These are phyloP conservation scores for Amylostereum areolatum DNA, from an alignment of 1,284 basidiomycete species.

Conservation along the genomic window DNA sequence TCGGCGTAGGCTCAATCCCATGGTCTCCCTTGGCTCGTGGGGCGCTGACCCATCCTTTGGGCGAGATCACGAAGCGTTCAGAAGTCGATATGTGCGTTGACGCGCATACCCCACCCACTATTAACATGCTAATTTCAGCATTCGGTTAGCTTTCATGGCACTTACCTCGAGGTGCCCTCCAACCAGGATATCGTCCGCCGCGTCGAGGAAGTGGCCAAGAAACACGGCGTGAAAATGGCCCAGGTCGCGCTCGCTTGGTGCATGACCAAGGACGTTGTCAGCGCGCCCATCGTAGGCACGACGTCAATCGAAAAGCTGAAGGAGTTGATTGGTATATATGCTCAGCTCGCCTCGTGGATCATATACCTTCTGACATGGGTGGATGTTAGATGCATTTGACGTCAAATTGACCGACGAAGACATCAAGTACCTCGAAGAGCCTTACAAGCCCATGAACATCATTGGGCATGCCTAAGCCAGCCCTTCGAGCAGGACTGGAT, in stretches of 20 bases:
- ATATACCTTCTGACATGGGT: slow-evolving; percentile 8
- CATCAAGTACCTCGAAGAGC: slow-evolving; percentile 35
- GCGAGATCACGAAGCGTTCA: slow-evolving; percentile 18
- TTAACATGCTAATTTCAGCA: not conserved
- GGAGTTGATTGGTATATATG: slow-evolving; percentile 22
- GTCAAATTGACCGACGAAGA: slow-evolving; percentile 39
- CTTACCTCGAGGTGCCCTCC: slow-evolving; percentile 5
- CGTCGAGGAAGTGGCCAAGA: slow-evolving; percentile 31
- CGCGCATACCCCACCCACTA: not conserved
- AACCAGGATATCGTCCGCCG: slow-evolving; percentile 14
- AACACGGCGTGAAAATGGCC: slow-evolving; percentile 29
- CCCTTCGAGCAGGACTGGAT: no score
- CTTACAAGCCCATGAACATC: slow-evolving; percentile 22
- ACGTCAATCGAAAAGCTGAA: slow-evolving; percentile 27
- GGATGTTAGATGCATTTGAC: slow-evolving; percentile 21
- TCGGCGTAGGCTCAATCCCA: slow-evolving; percentile 24
- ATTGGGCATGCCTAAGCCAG: slow-evolving; percentile 17
- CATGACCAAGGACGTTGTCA: slow-evolving; percentile 21
- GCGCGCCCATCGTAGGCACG: slow-evolving; percentile 35
- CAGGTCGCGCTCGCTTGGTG: slow-evolving; percentile 33
- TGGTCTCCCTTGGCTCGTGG: slow-evolving; percentile 36
- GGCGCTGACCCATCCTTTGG: slow-evolving; percentile 27
- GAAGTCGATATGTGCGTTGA: slow-evolving; percentile 20
- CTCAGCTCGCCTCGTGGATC: not conserved
- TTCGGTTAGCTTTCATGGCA: slow-evolving; percentile 2